Evolutionary conservation across 1,139 yeast species (phyloP).

Genomic region (Eremothecium cymbalariae): DNA sequence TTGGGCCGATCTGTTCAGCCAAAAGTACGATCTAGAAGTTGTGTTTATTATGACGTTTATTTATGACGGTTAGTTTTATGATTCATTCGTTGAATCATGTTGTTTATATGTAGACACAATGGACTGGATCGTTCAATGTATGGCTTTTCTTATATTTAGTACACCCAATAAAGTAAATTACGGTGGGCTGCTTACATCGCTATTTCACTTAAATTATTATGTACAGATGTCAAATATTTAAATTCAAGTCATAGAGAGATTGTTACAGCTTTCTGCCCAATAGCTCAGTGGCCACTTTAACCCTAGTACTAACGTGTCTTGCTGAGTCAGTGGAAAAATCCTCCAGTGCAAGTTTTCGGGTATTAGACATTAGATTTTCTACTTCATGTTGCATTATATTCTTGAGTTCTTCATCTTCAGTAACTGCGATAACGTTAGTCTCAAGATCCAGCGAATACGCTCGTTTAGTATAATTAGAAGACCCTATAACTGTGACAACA

Average conservation of each 20-base stretch:
- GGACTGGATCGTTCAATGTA: constrained; percentile 27
- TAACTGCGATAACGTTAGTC: constrained; percentile 70
- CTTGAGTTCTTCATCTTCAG: constrained; percentile 57
- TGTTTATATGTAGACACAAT: constrained; percentile 22
- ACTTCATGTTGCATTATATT: constrained; percentile 54
- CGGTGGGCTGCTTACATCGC: too few relatives aligned
- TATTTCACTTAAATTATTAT: too few relatives aligned
- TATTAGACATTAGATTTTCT: constrained; percentile 47
- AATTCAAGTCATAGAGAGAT: too few relatives aligned
- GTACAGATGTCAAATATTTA: too few relatives aligned
- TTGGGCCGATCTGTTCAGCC: too few relatives aligned
- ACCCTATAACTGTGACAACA: constrained; percentile 74
- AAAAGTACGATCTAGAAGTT: too few relatives aligned
- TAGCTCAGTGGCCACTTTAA: constrained; percentile 55
- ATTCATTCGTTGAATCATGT: not conserved
- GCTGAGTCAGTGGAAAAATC: constrained; percentile 58
- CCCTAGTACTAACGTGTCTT: constrained; percentile 50
- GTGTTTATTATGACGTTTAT: not conserved
- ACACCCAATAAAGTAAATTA: too few relatives aligned
- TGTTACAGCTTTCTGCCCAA: constrained; percentile 55
- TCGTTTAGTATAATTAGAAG: constrained; percentile 86
- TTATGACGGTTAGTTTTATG: not conserved
- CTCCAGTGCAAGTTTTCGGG: constrained; percentile 43
- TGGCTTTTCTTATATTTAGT: constrained; percentile 30
- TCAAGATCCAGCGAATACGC: constrained; percentile 86